Percentiles rank a stretch among this genome's conserved stretches.
These are phyloP conservation scores for Mortierella hygrophila DNA, from an alignment of 192 early-diverging fungal genomes.

Conservation along the genomic window DNA sequence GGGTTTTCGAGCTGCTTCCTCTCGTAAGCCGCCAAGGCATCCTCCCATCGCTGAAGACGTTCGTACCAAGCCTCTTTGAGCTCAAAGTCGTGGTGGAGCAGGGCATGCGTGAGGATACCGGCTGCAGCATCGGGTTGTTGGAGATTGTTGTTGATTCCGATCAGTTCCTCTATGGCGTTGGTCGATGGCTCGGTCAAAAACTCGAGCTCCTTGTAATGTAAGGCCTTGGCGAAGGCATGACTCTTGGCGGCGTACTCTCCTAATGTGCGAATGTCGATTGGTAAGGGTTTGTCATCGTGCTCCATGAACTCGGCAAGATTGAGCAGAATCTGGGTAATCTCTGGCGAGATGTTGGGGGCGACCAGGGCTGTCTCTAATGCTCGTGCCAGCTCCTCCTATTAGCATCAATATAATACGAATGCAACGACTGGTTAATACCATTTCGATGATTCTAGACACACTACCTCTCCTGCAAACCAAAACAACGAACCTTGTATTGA, in stretches of 20 bases:
- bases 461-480: not conserved
- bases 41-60: conserved; percentile 94
- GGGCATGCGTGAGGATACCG: conserved; percentile 93
- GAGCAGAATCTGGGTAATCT: conserved; percentile 91
- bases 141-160: conserved; percentile 94
- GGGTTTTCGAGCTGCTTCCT: conserved; percentile 82
- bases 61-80: conserved; percentile 94
- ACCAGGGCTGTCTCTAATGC: conserved; percentile 87
- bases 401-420: not conserved
- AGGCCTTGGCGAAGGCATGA: conserved; percentile 97
- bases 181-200: conserved; percentile 87
- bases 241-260: conserved; percentile 92
- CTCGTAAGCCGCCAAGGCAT: conserved; percentile 90
- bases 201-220: conserved; percentile 98
- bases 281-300: conserved; percentile 94
- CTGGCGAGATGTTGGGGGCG: conserved; percentile 88
- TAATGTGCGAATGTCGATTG: conserved; percentile 92
- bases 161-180: conserved; percentile 90
- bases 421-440: not conserved
- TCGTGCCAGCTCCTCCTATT: conserved; percentile 82
- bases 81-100: conserved; percentile 84
- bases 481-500: conserved; percentile 73
- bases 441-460: not conserved
- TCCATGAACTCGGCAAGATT: conserved; percentile 99
- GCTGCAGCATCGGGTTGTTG: conserved; percentile 97